Percentiles rank a stretch among this genome's conserved stretches.
Conservation (phyloP, 495 filamentous ascomycete genomes). For the Lasiosphaeria ovina region DNA sequence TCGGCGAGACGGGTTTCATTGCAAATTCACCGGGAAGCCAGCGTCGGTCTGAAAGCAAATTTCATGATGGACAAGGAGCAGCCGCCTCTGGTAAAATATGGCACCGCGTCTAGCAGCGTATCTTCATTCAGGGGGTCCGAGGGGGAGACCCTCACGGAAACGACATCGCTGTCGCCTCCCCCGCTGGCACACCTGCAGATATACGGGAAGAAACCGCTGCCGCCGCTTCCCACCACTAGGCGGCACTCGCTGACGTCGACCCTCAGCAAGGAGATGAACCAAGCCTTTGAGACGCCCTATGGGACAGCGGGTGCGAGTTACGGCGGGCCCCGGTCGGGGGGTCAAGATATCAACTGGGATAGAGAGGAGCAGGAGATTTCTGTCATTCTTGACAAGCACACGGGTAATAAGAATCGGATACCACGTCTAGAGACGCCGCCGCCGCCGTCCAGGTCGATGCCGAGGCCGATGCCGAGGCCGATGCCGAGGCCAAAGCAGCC, state of each 20-base stretch:
- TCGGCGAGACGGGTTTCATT: too few species aligned
- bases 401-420: neutral
- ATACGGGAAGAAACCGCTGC: slow-evolving; percentile 27
- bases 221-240: slow-evolving; percentile 22
- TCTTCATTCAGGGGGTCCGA: neutral
- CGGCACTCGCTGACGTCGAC: slow-evolving; percentile 17
- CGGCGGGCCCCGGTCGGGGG: neutral
- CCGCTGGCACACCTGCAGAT: slow-evolving; percentile 14
- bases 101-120: neutral
- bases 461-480: neutral
- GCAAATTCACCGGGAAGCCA: too few species aligned
- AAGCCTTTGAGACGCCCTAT: slow-evolving; percentile 18
- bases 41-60: too few species aligned
- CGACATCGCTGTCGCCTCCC: slow-evolving; percentile 9
- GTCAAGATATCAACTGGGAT: neutral
- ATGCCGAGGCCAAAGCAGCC: neutral
- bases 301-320: slow-evolving; percentile 5
- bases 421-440: too few species aligned
- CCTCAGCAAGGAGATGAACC: slow-evolving; percentile 27
- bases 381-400: neutral
- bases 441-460: too few species aligned
- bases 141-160: neutral
- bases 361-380: neutral
- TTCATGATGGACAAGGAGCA: too few species aligned
- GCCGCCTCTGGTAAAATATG: neutral